phyloP scores from a whole-genome alignment of 306 rosid genomes.

The Gleditsia sinensis region DNA sequence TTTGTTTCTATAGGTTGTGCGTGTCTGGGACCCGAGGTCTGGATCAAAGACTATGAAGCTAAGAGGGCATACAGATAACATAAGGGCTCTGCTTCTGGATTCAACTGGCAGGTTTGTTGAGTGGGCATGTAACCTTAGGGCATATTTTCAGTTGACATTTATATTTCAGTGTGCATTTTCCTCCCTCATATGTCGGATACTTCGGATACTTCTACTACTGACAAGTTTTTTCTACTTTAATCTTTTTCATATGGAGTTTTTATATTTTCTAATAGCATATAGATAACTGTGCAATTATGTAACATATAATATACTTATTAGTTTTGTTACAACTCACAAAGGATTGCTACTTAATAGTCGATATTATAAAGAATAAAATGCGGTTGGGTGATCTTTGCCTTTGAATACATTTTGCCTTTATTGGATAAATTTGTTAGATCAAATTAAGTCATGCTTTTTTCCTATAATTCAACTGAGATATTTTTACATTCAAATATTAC shows the following conservation, averaged over 20 bases:
- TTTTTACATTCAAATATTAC: slow-evolving; percentile 40
- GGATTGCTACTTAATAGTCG: slow-evolving; percentile 12
- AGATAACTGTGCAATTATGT: not conserved
- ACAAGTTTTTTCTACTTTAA: not conserved
- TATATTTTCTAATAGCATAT: slow-evolving; percentile 23
- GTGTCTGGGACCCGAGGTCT: slow-evolving; percentile 97
- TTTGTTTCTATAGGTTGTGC: slow-evolving; percentile 69
- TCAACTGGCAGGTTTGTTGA: slow-evolving; percentile 87
- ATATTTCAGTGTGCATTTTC: not conserved
- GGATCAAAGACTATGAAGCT: slow-evolving; percentile 96
- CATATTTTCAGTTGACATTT: slow-evolving; percentile 28
- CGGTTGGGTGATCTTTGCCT: slow-evolving; percentile 12
- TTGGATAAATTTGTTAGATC: slow-evolving; percentile 11
- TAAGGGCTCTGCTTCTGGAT: slow-evolving; percentile 91
- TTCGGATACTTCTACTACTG: too few species aligned
- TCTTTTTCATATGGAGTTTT: slow-evolving; percentile 17
- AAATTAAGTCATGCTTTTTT: slow-evolving; percentile 9
- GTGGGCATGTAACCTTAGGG: slow-evolving; percentile 20
- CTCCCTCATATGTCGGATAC: too few species aligned
- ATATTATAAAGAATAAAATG: not conserved
- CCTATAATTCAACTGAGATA: slow-evolving; percentile 12
- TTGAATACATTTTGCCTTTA: slow-evolving; percentile 21
- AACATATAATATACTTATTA: slow-evolving; percentile 3
- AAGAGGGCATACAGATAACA: slow-evolving; percentile 94
- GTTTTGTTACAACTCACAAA: slow-evolving; percentile 1